phyloP scores from a whole-genome alignment of 495 filamentous ascomycete genomes.

The Penicillium desertorum region DNA sequence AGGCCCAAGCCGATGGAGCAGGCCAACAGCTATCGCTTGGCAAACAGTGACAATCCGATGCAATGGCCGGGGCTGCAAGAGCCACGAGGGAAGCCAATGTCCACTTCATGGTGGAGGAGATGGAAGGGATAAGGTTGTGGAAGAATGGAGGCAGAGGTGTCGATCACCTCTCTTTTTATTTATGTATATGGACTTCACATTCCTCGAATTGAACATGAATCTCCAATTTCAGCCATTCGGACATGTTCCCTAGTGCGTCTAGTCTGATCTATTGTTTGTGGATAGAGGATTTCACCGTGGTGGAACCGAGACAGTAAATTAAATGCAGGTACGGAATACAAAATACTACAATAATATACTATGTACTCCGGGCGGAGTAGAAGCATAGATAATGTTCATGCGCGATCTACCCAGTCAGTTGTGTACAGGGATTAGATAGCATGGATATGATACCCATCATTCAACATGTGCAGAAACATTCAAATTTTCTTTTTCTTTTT shows the following conservation, averaged over 20 bases:
- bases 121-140: conserved; percentile 7
- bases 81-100: conserved; percentile 22
- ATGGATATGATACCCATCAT: too few species aligned
- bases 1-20: conserved; percentile 33
- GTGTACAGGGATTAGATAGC: too few species aligned
- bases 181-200: neutral
- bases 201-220: conserved; percentile 3
- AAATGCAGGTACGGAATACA: neutral
- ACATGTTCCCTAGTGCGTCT: conserved; percentile 23
- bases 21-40: conserved; percentile 46
- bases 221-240: conserved; percentile 7
- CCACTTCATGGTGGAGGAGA: conserved; percentile 34
- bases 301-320: neutral
- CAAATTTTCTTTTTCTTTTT: too few species aligned
- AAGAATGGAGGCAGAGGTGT: conserved; percentile 10
- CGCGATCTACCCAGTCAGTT: too few species aligned
- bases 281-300: neutral
- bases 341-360: too few species aligned
- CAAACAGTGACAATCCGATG: conserved; percentile 23
- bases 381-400: too few species aligned
- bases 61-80: conserved; percentile 21
- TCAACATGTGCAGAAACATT: too few species aligned
- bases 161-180: conserved; percentile 18
- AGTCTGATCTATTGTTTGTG: conserved; percentile 8
- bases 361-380: too few species aligned